Evolutionary conservation across 768 basidiomycete genomes (phyloP), one percentile per base, ranked within the genome.

Genomic region (Boletus eberwhitei): DNA sequence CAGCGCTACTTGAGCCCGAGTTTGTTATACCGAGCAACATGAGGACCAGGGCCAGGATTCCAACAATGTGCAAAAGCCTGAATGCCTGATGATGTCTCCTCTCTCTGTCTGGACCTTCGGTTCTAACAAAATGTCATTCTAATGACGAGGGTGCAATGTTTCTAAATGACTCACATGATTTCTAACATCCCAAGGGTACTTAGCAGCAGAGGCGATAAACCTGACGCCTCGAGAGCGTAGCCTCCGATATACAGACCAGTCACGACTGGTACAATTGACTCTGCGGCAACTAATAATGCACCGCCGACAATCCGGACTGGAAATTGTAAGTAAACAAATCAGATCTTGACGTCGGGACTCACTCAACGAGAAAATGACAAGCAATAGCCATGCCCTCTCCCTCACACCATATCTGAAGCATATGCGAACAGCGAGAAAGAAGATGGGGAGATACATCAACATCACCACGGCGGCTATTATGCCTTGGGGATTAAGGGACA

Each of bases 371-470:
- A 88, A 86, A 13, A 85, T 69, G 42, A 80, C 74, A n/a, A 88
- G 74, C 58, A 81, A 80, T n/a, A 87, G 67, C 85, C 85, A 89
- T 54, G 84, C 87, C 31, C 77, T 81, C 66, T 84, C 79, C 40
- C 77, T 74, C 53, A 79, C 68, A 59, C 86, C 81, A 74, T 87
- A 83, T 32, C 76, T 80, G 47, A 76, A 62, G 45, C 77, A 69
- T 44, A 86, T 67, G 39, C 76, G 64, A 45, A 78, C 31, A 1
- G 81, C 74, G 36, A 84, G 49, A 48, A 73, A 56, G 21, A 79
- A 66, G 61, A 87, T 66, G 26, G 85, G 87, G 29, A 78, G 63
- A 67, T 87, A 88, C 56, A 84, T 79, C 14, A 70, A 80, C 42
- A 89, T 73, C 59, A 81, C 75, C 7, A 81, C 83, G 2, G 81